These are phyloP conservation scores for Nannizziopsis barbatae DNA, from an alignment of 2,329 filamentous ascomycete species.

Conservation along the genomic window DNA sequence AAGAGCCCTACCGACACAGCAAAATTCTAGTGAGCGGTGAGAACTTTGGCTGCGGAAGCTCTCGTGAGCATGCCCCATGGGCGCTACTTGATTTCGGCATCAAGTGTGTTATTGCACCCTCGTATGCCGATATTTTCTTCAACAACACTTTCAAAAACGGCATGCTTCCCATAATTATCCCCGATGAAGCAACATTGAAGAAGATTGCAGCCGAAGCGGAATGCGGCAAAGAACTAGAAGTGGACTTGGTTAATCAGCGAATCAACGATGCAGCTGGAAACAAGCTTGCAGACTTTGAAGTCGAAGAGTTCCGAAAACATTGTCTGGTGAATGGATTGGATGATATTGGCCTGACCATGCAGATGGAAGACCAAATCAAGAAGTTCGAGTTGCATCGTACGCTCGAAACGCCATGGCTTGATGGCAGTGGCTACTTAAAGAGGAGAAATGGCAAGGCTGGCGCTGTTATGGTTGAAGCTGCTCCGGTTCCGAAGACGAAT, in stretches of 20 bases:
- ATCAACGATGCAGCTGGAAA: constrained; percentile 67
- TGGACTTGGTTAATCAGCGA: constrained; percentile 75
- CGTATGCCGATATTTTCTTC: constrained; percentile 89
- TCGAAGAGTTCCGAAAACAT: constrained; percentile 89
- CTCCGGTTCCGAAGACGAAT: constrained; percentile 76
- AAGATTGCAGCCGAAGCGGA: constrained; percentile 64
- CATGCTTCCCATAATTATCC: constrained; percentile 79
- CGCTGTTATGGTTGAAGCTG: constrained; percentile 52
- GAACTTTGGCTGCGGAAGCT: constrained; percentile 92
- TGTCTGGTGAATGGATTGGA: constrained; percentile 88
- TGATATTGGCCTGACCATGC: constrained; percentile 90
- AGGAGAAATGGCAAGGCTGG: constrained; percentile 32
- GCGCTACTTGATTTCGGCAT: constrained; percentile 94
- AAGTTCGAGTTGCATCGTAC: constrained; percentile 70
- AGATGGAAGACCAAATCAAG: constrained; percentile 78
- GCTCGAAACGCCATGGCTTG: constrained; percentile 75
- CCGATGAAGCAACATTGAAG: constrained; percentile 54
- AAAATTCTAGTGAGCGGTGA: constrained; percentile 85
- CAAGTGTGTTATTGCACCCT: constrained; percentile 81
- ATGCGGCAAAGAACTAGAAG: constrained; percentile 71
- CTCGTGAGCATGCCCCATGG: constrained; percentile 93
- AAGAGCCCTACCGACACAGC: constrained; percentile 67
- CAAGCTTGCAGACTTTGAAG: constrained; percentile 66
- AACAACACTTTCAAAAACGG: constrained; percentile 99
- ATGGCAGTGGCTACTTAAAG: constrained; percentile 70